Evolutionary conservation across 345 rosid genomes (phyloP), one percentile per base, ranked within the genome.

Genomic region (Citrus medica): DNA sequence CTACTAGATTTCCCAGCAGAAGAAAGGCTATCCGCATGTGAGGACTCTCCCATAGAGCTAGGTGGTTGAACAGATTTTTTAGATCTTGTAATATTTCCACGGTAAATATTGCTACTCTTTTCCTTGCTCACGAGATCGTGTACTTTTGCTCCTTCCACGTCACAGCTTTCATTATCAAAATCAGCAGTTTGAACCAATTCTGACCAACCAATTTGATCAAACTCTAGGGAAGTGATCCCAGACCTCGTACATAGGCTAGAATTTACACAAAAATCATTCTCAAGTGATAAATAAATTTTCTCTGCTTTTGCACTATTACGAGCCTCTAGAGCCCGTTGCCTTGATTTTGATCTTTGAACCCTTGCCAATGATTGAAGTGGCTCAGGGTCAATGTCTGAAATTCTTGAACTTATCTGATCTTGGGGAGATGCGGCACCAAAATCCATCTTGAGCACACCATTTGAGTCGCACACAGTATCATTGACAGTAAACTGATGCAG

Each of bases 271-370:
- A 72, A 66, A 65, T 79, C 74, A 60, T 59, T 76, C 67, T 78
- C 84, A 83, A 73, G 63, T 60, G 53, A 67, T 33, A 80, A 84
- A 79, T 80, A 48, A 58, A 76, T 80, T 80, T 77, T 85, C 21
- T 80, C 76, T 53, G 84, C 87, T 82, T 88, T 91, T 21, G 85
- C 88, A 84, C 97, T 90, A 79, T 83, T 88, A 9, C 93, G 97
- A 83, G 82, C 79, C 85, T 87, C 87, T 62, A 93, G 71, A 84
- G 84, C 92, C 83, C 68, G 83, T 79, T 93, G 95, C 85, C 98
- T 93, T 58, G 94, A 87, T 82, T 80, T 92, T 22, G 97, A 92
- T 80, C 95, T 93, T 79, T 89, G 91, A 83, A 91, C 79, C 76
- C 83, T 94, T 40, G 86, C 89, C 80, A 90, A 79, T 55, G 98